Evolutionary conservation across 495 filamentous ascomycete species (phyloP).

Genomic region (Lasiosphaeris hirsuta): DNA sequence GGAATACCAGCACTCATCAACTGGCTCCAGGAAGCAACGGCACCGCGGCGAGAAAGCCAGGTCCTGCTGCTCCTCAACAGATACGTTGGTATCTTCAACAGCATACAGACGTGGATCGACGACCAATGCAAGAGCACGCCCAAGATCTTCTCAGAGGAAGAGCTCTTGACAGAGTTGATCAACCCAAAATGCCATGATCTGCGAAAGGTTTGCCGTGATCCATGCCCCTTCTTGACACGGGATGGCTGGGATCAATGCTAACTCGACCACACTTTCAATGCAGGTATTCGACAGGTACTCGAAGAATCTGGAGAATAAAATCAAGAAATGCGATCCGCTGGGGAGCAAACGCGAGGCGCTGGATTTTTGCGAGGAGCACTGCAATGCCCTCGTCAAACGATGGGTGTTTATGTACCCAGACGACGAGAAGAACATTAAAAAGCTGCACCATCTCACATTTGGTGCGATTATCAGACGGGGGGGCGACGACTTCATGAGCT

Average conservation of each 20-base stretch:
- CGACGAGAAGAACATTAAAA: background rate
- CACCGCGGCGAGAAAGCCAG: conserved; percentile 10
- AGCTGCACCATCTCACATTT: conserved; percentile 13
- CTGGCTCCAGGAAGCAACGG: conserved; percentile 19
- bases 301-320: background rate
- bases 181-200: background rate
- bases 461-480: conserved; percentile 15
- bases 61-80: conserved; percentile 10
- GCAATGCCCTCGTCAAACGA: background rate
- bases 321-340: conserved; percentile 8
- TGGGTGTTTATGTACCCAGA: conserved; percentile 16
- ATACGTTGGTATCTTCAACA: conserved; percentile 4
- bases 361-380: background rate
- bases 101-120: conserved; percentile 16
- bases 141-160: conserved; percentile 1
- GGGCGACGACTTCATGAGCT: conserved; percentile 17
- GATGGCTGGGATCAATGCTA: too few species aligned
- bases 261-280: too few species aligned
- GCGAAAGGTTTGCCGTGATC: background rate
- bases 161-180: background rate
- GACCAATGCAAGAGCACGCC: background rate
- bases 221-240: too few species aligned
- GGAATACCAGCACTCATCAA: conserved; percentile 20
- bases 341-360: background rate
- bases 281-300: background rate